Conservation (phyloP, 2,329 filamentous ascomycete genomes). For the Ceratocystis diversiconidia region DNA sequence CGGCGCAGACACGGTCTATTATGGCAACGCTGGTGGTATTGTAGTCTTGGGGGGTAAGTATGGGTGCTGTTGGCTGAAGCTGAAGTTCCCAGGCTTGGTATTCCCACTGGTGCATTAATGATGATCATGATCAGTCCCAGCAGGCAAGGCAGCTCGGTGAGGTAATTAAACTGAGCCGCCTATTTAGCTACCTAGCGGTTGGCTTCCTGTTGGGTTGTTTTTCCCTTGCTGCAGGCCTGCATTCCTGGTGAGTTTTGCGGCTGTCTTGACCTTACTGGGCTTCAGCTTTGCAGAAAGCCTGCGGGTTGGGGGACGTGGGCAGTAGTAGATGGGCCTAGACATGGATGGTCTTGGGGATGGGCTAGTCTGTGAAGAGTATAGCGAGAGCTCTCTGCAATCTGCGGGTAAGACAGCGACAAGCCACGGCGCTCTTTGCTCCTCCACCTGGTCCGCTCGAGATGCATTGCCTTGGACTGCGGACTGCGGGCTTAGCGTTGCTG, state of each 20-base stretch:
- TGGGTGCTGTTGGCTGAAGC: neutral
- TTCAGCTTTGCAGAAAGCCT: neutral
- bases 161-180: neutral
- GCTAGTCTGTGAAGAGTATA: neutral
- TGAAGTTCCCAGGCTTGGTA: neutral
- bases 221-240: neutral
- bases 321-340: neutral
- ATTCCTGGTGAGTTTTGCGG: neutral
- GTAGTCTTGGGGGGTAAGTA: neutral
- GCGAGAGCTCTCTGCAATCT: neutral
- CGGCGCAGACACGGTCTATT: neutral
- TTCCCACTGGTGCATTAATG: slow-evolving; percentile 3
- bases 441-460: neutral
- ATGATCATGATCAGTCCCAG: slow-evolving; percentile 2
- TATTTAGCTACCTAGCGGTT: neutral
- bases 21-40: neutral
- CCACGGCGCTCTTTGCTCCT: neutral
- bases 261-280: neutral
- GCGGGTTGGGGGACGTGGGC: neutral
- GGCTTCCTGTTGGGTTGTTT: neutral
- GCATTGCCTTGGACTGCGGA: neutral
- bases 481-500: neutral
- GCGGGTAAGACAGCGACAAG: neutral
- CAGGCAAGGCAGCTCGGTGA: neutral
- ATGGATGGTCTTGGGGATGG: too few relatives aligned